Evolutionary conservation across 768 basidiomycete genomes (phyloP), one percentile per base, ranked within the genome.

Genomic region (Amanita rimosa): DNA sequence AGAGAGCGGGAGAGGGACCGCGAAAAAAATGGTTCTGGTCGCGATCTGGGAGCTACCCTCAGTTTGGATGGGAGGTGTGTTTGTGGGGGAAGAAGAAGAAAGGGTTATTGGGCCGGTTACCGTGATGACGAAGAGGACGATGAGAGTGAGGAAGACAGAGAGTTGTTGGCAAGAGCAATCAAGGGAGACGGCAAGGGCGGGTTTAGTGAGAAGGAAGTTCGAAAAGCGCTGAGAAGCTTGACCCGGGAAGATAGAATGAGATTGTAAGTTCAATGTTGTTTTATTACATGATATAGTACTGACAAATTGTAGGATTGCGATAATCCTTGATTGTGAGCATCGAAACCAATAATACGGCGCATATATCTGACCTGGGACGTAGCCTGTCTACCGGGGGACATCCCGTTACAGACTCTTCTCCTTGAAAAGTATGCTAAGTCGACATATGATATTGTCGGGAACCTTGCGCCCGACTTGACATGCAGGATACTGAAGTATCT

Each of bases 381-480:
- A 85, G 85, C 84, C 9, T 79, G 83, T 63, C 70, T 88, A 53
- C 90, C 91, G 0, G 87, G 88, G 27, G 91, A 93, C 56, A 86
- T 93, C 27, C 78, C 77, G 9, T 71, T 87, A 5, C 91, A 92
- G 61, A 89, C 94, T 38, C 72, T 85, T 1, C 76, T 89, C 2
- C 75, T 95, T 14, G 79, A 92, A 62, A 89, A 90, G 62, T 93
- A 95, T 55, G 75, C 77, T 31, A 79, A 74, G 55, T 85, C 85
- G 10, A 85, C 87, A 5, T 87, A 87, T 57, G 92, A 95, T 58
- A 72, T 95, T 43, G 67, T 94, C 26, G 83, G 85, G 6, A 73
- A 74, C 39, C 70, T 94, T 14, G 72, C 83, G 0, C 81, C 81
- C 0, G 73, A 81, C 16, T 63, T 92, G 1, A 75, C 79, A 0